These are phyloP conservation scores for Fusarium transvaalense DNA, from an alignment of 2,329 filamentous ascomycete genomes.

Conservation along the genomic window DNA sequence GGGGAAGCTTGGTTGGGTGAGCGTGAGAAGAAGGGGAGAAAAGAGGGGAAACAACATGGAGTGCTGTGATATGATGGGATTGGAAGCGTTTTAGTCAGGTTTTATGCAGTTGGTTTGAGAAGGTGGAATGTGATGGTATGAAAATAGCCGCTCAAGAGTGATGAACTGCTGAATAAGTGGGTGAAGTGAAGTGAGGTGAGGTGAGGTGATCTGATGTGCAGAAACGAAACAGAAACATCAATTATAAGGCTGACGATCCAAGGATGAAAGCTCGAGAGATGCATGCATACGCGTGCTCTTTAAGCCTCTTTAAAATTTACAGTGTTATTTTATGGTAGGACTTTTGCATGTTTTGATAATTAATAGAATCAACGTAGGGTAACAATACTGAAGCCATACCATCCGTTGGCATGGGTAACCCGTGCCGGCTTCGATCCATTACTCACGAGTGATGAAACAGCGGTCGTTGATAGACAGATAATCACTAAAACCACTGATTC, in stretches of 20 bases:
- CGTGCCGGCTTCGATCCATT: neutral
- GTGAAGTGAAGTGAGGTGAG: conserved; percentile 2
- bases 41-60: conserved; percentile 19
- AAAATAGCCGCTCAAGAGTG: conserved; percentile 9
- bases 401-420: neutral
- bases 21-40: neutral
- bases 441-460: neutral
- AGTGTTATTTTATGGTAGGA: neutral
- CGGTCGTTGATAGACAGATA: neutral
- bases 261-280: conserved; percentile 26
- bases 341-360: neutral
- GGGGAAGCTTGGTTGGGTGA: conserved; percentile 18
- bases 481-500: neutral
- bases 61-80: conserved; percentile 28
- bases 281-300: conserved; percentile 10
- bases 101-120: conserved; percentile 11
- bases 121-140: conserved; percentile 3
- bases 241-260: conserved; percentile 35
- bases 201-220: conserved; percentile 8
- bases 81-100: conserved; percentile 4
- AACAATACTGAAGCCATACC: neutral
- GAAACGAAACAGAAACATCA: conserved; percentile 12
- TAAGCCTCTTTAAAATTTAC: neutral
- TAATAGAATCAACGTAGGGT: conserved; percentile 10
- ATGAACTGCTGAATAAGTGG: neutral